A percentile compares a stretch with the other conserved stretches of the same genome.
Conservation (phyloP, 345 rosid genomes). For the Alliaria petiolata region DNA sequence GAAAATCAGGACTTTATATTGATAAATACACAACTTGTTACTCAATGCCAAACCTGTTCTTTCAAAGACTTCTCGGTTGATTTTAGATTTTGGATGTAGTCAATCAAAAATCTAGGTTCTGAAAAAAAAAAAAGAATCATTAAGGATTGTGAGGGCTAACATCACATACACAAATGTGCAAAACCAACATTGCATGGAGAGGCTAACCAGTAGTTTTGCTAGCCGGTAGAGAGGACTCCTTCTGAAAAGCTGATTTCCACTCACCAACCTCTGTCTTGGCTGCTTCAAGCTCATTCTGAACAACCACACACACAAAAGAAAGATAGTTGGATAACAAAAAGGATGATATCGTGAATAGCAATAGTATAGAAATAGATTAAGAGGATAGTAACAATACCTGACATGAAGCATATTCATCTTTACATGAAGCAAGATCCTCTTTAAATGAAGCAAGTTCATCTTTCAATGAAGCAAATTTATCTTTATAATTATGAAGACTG, state of each 20-base stretch:
- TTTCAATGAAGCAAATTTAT: slow-evolving; percentile 37
- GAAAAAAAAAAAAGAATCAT: slow-evolving; percentile 28
- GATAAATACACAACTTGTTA: background rate
- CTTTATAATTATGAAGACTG: slow-evolving; percentile 80
- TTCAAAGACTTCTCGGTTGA: slow-evolving; percentile 73
- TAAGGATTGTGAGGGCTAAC: background rate
- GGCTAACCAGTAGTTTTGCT: slow-evolving; percentile 76
- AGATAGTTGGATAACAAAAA: background rate
- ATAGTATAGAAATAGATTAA: background rate
- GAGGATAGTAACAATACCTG: slow-evolving; percentile 48
- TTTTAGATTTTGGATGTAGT: slow-evolving; percentile 69
- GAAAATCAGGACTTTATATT: background rate
- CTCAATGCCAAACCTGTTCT: slow-evolving; percentile 62
- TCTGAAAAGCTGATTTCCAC: slow-evolving; percentile 78
- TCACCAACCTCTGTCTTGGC: slow-evolving; percentile 66
- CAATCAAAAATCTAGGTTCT: slow-evolving; percentile 69
- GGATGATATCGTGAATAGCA: background rate
- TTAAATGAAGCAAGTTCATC: slow-evolving; percentile 52
- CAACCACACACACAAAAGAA: background rate
- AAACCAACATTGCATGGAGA: slow-evolving; percentile 7
- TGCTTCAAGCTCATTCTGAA: slow-evolving; percentile 70
- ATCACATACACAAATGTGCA: slow-evolving; percentile 2
- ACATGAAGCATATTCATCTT: slow-evolving; percentile 47
- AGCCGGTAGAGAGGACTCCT: slow-evolving; percentile 54
- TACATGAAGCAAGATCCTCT: slow-evolving; percentile 29